Percentiles rank a stretch among this genome's conserved stretches.
Conservation (phyloP, 164 flowering plant genomes). For the Santalum album region DNA sequence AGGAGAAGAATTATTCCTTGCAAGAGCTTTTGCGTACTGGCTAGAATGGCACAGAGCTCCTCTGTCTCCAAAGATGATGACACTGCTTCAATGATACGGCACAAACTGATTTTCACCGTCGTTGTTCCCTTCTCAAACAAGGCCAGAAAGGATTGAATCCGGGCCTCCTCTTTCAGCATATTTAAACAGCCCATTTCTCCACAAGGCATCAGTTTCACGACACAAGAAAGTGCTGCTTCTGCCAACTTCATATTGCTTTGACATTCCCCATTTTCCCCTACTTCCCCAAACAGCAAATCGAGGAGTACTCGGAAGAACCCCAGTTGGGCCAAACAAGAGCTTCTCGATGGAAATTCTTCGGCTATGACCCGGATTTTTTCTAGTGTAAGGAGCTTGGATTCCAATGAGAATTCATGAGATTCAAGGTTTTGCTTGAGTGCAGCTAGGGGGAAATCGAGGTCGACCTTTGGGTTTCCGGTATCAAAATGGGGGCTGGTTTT, state of each 20-base stretch:
- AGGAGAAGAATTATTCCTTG: constrained; percentile 18
- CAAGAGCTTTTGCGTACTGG: constrained; percentile 17
- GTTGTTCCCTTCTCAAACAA: constrained; percentile 31
- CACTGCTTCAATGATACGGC: constrained; percentile 35
- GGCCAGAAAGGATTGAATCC: constrained; percentile 19
- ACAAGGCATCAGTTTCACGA: constrained; percentile 27
- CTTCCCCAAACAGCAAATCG: constrained; percentile 19
- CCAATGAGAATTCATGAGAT: constrained; percentile 18
- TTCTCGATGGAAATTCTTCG: constrained; percentile 20
- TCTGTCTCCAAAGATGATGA: constrained; percentile 26
- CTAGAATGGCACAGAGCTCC: constrained; percentile 27
- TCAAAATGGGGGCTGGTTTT: constrained; percentile 10
- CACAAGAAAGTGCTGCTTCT: constrained; percentile 41
- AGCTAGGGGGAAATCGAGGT: constrained; percentile 18
- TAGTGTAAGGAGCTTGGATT: constrained; percentile 26
- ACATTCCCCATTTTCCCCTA: constrained; percentile 1
- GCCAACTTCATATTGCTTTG: constrained; percentile 18
- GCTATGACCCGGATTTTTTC: constrained; percentile 21
- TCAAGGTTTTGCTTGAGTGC: constrained; percentile 29
- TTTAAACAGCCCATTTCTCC: constrained; percentile 23
- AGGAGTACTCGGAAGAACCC: constrained; percentile 40
- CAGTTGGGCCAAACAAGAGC: constrained; percentile 26
- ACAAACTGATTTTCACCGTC: constrained; percentile 30
- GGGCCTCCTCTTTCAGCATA: constrained; percentile 23
- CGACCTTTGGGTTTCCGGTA: constrained; percentile 10